A percentile compares a stretch with the other conserved stretches of the same genome.
Conservation (phyloP, 805 yeast genomes). For the Metschnikowia chrysomelidarum region DNA sequence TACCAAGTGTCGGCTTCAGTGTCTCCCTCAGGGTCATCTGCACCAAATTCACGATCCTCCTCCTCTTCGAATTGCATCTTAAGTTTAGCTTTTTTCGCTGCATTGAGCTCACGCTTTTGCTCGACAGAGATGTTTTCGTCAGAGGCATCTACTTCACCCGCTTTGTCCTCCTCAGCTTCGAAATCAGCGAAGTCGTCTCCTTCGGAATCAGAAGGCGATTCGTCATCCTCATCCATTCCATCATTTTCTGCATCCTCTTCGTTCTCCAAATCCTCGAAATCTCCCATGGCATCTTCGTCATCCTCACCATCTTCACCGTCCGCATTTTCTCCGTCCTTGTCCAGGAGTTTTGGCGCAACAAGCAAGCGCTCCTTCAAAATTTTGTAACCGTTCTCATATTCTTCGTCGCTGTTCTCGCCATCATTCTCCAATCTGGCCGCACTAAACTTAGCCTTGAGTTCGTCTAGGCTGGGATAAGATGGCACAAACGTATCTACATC, state of each 20-base stretch:
- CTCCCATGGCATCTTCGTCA: conserved; percentile 44
- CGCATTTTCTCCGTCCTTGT: conserved; percentile 24
- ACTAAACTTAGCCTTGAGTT: conserved; percentile 46
- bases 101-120: conserved; percentile 75
- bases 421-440: conserved; percentile 21
- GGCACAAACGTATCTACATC: conserved; percentile 41
- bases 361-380: conserved; percentile 48
- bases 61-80: conserved; percentile 88
- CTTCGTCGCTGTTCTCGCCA: conserved; percentile 30
- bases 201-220: conserved; percentile 13
- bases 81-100: conserved; percentile 84
- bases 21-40: conserved; percentile 72
- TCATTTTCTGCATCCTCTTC: conserved; percentile 22
- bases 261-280: conserved; percentile 41
- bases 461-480: conserved; percentile 39
- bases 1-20: conserved; percentile 94
- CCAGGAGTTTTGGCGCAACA: conserved; percentile 48
- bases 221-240: conserved; percentile 26
- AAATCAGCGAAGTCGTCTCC: conserved; percentile 52
- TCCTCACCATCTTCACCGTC: conserved; percentile 30
- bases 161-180: conserved; percentile 50
- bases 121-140: conserved; percentile 54
- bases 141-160: conserved; percentile 39
- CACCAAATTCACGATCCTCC: conserved; percentile 62
- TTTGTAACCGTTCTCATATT: conserved; percentile 41